Evolutionary conservation across 306 rosid species (phyloP), one percentile per base, ranked within the genome.

Genomic region (Prinsepia uniflora): DNA sequence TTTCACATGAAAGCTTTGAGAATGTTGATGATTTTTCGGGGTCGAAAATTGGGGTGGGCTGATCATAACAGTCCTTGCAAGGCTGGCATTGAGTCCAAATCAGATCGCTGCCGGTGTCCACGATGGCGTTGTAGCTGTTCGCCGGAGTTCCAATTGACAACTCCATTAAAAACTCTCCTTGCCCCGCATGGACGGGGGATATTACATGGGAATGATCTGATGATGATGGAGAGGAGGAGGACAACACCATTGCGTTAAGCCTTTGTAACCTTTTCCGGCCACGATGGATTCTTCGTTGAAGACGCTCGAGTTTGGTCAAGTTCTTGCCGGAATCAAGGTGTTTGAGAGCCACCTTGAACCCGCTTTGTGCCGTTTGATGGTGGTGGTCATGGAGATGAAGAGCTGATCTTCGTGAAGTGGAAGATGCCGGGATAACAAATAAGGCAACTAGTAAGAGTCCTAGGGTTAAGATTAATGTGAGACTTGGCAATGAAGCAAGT

Each of bases 61-160:
- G 98, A 5, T 79, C 56, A 20, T 82, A 93, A 56, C 98, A 93
- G 6, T 82, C 57, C 8, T 76, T 47, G 48, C 98, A 93, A 6
- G 98, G 98, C 71, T 75, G 57, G 78, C 97, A 93, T 43, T 93
- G 97, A 12, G 97, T 93, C 98, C 98, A 93, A 0, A 90, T 81
- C 5, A 93, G 86, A 43, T 93, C 98, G 18, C 98, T 93, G 6
- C 98, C 98, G 0, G 98, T 90, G 73, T 93, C 98, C 63, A 93
- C 57, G 8, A 93, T 87, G 0, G 92, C 97, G 1, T 92, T 82
- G 77, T 81, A 90, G 17, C 79, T 14, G 49, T 13, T 19, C 0
- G 97, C 85, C 8, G 98, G 98, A 0, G 90, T 80, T 5, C 98
- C 98, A 4, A 93, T 85, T 0, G 96, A 70, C 6, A 93, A 63